These are phyloP conservation scores for Exophiala lecanii-corni DNA, from an alignment of 2,329 filamentous ascomycete genomes.

Conservation along the genomic window DNA sequence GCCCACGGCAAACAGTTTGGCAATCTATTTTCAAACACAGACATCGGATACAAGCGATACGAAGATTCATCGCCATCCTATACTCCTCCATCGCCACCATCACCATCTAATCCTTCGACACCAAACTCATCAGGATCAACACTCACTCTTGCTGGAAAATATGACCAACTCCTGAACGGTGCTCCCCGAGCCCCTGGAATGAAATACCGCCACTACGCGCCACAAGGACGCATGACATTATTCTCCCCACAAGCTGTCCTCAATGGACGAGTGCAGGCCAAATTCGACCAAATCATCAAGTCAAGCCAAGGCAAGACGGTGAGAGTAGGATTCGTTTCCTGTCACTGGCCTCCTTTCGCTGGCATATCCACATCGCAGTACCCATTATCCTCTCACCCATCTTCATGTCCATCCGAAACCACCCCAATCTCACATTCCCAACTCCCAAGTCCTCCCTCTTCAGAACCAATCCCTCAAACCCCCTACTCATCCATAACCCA, in stretches of 20 bases:
- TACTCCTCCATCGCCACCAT: constrained; percentile 1
- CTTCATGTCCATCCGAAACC: no score
- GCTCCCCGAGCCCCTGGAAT: constrained; percentile 86
- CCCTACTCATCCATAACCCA: constrained; percentile 8
- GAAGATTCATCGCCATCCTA: neutral
- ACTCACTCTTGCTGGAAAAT: constrained; percentile 2
- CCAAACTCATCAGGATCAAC: constrained; percentile 1
- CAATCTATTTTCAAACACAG: constrained; percentile 72
- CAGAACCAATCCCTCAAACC: constrained; percentile 2
- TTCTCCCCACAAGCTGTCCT: constrained; percentile 46
- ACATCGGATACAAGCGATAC: constrained; percentile 63
- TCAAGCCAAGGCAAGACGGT: constrained; percentile 33
- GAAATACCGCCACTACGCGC: constrained; percentile 99
- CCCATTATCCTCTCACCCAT: no score
- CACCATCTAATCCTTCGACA: constrained; percentile 2
- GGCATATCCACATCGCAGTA: constrained; percentile 7
- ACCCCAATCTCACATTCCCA: neutral
- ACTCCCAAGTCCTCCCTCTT: neutral
- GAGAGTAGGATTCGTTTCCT: constrained; percentile 29
- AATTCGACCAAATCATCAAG: constrained; percentile 14
- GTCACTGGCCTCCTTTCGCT: constrained; percentile 28
- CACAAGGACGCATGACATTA: constrained; percentile 76
- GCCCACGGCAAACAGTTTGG: constrained; percentile 68
- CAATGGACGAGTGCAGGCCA: constrained; percentile 9
- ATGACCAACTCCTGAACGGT: constrained; percentile 15